Percentiles rank a stretch among this genome's conserved stretches.
phyloP scores from a whole-genome alignment of 2,329 filamentous ascomycete species.

The Helotiales sp. region DNA sequence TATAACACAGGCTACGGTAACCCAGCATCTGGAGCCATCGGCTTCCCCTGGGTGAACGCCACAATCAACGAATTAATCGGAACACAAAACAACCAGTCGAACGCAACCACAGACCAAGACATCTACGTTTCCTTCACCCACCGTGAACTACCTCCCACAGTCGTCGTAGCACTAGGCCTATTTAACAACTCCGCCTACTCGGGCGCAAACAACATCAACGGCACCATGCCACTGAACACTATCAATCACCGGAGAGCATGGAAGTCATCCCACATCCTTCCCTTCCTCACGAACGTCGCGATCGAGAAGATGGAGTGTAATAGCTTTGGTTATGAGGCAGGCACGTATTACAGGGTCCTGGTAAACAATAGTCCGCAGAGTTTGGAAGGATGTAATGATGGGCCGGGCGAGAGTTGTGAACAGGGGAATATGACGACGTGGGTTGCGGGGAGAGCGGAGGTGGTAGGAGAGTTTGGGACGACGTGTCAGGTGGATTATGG shows the following conservation, averaged over 20 bases:
- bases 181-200: constrained; percentile 54
- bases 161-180: constrained; percentile 53
- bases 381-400: constrained; percentile 47
- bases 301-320: constrained; percentile 54
- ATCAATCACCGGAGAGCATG: constrained; percentile 52
- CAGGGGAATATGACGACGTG: constrained; percentile 17
- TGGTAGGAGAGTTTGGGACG: constrained; percentile 44
- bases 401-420: constrained; percentile 47
- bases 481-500: constrained; percentile 38
- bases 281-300: constrained; percentile 53
- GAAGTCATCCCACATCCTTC: constrained; percentile 52
- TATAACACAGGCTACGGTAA: constrained; percentile 55
- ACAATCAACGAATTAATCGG: constrained; percentile 42
- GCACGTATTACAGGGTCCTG: constrained; percentile 49
- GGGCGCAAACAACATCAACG: constrained; percentile 46
- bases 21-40: constrained; percentile 45
- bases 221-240: constrained; percentile 47
- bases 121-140: constrained; percentile 57
- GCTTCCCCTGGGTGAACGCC: constrained; percentile 54
- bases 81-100: constrained; percentile 33
- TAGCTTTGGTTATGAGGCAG: constrained; percentile 45
- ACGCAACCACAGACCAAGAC: constrained; percentile 42
- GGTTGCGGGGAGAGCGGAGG: constrained; percentile 28
- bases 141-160: constrained; percentile 52
- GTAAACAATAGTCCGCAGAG: constrained; percentile 52